These are phyloP conservation scores for Euphorbia tirucalli DNA, from an alignment of 345 rosid genomes.

Conservation along the genomic window DNA sequence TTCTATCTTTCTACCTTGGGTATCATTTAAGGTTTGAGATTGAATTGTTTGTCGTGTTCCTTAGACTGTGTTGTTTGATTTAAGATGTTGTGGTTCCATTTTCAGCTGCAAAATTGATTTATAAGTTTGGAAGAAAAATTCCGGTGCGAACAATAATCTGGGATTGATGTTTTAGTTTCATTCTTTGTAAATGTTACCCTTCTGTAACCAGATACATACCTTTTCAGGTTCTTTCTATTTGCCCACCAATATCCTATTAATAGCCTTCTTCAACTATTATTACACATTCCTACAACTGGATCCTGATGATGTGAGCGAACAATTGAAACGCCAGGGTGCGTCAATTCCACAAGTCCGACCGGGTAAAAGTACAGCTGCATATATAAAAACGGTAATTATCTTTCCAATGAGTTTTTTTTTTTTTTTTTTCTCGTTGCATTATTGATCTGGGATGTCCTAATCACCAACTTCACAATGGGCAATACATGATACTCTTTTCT, in stretches of 20 bases:
- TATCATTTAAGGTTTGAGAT: not conserved
- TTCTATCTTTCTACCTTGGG: too few relatives aligned
- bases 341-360: constrained; percentile 92
- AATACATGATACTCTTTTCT: not conserved
- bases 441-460: not conserved
- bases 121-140: not conserved
- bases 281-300: constrained; percentile 96
- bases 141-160: not conserved
- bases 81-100: not conserved
- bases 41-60: not conserved
- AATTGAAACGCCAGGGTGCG: constrained; percentile 94
- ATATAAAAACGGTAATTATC: constrained; percentile 67
- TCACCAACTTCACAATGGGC: not conserved
- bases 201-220: not conserved
- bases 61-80: not conserved
- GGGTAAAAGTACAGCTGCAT: constrained; percentile 91
- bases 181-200: not conserved
- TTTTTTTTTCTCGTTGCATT: not conserved
- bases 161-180: not conserved
- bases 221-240: constrained; percentile 85
- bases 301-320: constrained; percentile 98
- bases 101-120: not conserved
- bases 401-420: not conserved
- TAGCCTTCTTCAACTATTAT: constrained; percentile 98
- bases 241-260: constrained; percentile 81